These are phyloP conservation scores for Aspergillus sp. DNA, from an alignment of 2,329 filamentous ascomycete species.

Conservation along the genomic window DNA sequence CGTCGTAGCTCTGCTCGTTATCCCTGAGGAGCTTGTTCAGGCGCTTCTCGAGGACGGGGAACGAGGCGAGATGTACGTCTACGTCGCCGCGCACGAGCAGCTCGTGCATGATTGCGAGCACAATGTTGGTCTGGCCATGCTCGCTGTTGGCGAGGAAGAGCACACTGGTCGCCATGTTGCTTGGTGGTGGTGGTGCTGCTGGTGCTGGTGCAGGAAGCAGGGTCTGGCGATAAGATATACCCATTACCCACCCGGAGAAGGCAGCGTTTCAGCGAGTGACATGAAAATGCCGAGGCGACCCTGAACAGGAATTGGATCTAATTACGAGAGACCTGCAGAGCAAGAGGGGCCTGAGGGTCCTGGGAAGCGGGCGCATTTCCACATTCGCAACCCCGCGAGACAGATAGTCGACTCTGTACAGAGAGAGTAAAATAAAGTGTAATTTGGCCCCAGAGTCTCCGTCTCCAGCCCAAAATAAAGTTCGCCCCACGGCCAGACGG, in stretches of 20 bases:
- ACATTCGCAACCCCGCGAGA: no score
- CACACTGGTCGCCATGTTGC: constrained; percentile 20
- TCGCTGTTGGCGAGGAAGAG: constrained; percentile 50
- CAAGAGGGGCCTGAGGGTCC: no score
- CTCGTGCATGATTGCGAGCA: constrained; percentile 46
- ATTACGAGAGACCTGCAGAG: no score
- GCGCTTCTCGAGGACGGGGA: constrained; percentile 34
- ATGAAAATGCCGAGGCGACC: background rate
- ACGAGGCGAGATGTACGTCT: constrained; percentile 49
- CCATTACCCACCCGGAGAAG: no score
- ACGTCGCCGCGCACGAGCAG: constrained; percentile 38
- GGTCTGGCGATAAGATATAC: background rate
- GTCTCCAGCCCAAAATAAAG: no score
- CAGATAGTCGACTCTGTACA: no score
- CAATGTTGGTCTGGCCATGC: constrained; percentile 49
- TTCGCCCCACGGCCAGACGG: background rate
- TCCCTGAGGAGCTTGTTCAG: constrained; percentile 30
- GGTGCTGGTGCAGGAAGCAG: background rate
- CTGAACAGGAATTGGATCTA: background rate
- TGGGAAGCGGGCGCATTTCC: no score
- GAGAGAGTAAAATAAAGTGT: no score
- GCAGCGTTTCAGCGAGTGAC: no score
- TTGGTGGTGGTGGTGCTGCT: background rate
- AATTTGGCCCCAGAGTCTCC: no score
- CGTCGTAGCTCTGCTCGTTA: constrained; percentile 20